Evolutionary conservation across 352 stramenopile species (phyloP), one percentile per base, ranked within the genome.

Genomic region (Phytophthora lateralis): DNA sequence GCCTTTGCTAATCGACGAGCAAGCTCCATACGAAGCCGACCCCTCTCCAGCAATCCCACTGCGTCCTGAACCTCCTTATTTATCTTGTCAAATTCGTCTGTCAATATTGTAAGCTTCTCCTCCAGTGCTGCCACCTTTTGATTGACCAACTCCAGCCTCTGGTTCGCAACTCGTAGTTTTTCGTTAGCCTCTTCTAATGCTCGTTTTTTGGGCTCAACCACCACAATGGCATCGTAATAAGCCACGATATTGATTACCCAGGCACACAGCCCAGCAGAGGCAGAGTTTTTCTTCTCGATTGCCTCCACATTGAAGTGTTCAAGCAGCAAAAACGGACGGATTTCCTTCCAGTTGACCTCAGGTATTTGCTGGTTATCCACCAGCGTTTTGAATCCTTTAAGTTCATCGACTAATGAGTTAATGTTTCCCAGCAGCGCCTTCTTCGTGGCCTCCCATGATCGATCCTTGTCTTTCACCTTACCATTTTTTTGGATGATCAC

Each of bases 181-280:
- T 90, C 86, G 42, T 78, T 93, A 15, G 82, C 76, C 55, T 90
- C 80, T n/a, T 82, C 77, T 32, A 95, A 64, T 9, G 84, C 84
- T 27, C 81, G 76, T 24, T 97, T 91, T 67, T 98, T 98, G 11
- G 95, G 95, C 61, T 98, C 94, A 1, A 98, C 91, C 0, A 94
- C 91, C 11, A 98, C 68, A 42, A 98, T 92, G 30, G 97, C 95
- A 60, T 98, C 93, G 53, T 98, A 98, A 75, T 98, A 98, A 17
- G 79, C 72, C 3, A 98, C 92, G 50, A 98, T 98, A 51, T 95
- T 95, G 63, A 95, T 88, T 20, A 93, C 86, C 82, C 84, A 93
- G 0, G 86, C 80, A 60, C 86, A 95, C 1, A 95, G 42, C 6
- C 84, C 84, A 3, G 86, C 86, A 3, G 86, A 77, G 0, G 86